These are phyloP conservation scores for Triglochin maritima DNA, from an alignment of 106 monocot species.

Conservation along the genomic window DNA sequence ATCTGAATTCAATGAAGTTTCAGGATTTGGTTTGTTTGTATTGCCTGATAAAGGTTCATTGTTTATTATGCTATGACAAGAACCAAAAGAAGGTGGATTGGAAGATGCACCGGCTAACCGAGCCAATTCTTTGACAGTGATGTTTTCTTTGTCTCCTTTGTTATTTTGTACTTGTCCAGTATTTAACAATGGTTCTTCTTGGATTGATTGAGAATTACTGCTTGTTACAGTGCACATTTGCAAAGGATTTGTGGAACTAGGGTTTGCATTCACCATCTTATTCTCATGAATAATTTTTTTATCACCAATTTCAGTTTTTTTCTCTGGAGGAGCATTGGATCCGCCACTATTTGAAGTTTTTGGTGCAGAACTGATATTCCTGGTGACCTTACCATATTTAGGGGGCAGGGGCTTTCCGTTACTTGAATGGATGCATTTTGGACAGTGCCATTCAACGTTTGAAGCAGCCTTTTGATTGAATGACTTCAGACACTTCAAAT, in stretches of 20 bases:
- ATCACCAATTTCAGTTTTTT: constrained; percentile 27
- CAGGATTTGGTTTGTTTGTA: not conserved
- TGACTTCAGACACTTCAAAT: constrained; percentile 70
- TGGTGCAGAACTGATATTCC: constrained; percentile 30
- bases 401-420: constrained; percentile 81
- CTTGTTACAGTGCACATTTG: constrained; percentile 8
- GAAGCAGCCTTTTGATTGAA: constrained; percentile 49
- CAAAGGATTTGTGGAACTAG: constrained; percentile 9
- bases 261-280: constrained; percentile 21
- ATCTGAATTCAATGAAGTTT: not conserved
- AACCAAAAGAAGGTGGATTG: not conserved
- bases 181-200: constrained; percentile 3
- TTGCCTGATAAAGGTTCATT: not conserved
- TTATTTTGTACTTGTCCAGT: constrained; percentile 3
- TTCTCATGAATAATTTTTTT: constrained; percentile 37
- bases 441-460: constrained; percentile 90
- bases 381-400: constrained; percentile 95
- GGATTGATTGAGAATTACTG: constrained; percentile 6
- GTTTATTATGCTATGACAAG: not conserved
- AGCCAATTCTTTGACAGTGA: not conserved
- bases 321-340: constrained; percentile 25
- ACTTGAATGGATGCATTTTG: constrained; percentile 58
- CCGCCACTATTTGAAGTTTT: constrained; percentile 24
- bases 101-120: not conserved
- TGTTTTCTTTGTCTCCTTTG: no score